Base-by-base conservation (phyloP, 331 rosid species). In the Malus hybrid region DNA sequence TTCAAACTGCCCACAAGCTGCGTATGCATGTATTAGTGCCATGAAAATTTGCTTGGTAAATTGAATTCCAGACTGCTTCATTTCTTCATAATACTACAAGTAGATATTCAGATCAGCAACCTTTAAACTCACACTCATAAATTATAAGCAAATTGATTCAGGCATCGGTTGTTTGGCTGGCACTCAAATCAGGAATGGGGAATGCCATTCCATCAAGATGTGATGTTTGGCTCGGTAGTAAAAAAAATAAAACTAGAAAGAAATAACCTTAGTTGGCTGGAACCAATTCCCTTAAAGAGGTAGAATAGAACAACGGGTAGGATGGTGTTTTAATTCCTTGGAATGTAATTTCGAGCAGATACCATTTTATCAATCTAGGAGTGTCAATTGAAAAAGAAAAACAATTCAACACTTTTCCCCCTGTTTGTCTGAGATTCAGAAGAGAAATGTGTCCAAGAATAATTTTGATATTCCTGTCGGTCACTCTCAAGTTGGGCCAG, bases 21-120 rank as follows among this genome's bases (percentile, higher is more conserved):
- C 91, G 81, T 90, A 94, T 46, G 92, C 91, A 84, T 84, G 85
- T 75, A 94, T 33, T 63, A 92, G 96, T 64, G 97, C 88, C 87
- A 89, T 83, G 81, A 68, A 88, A 86, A 86, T 15, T 6, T 86
- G 89, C 79, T 84, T 92, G 7, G 93, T 83, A 11, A 20, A 53
- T 60, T 52, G 75, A 80, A 66, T 11, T 74, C 82, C 73, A 77
- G 66, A 78, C 66, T 8, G 66, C 83, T 75, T 73, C 87, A 92
- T 13, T 79, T 91, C 95, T 84, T 88, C 84, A 39, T 62, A 86
- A 81, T 88, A 92, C 99, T 93, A 75, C 82, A 81, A 80, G 67
- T 66, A 79, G 72, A 79, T 32, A 80, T 42, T 52, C 39, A 44
- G 50, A 77, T 86, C 75, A 90, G 87, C 55, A 77, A 58, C 82